These are phyloP conservation scores for Dendryphion nanum DNA, from an alignment of 2,329 filamentous ascomycete species.

Conservation along the genomic window DNA sequence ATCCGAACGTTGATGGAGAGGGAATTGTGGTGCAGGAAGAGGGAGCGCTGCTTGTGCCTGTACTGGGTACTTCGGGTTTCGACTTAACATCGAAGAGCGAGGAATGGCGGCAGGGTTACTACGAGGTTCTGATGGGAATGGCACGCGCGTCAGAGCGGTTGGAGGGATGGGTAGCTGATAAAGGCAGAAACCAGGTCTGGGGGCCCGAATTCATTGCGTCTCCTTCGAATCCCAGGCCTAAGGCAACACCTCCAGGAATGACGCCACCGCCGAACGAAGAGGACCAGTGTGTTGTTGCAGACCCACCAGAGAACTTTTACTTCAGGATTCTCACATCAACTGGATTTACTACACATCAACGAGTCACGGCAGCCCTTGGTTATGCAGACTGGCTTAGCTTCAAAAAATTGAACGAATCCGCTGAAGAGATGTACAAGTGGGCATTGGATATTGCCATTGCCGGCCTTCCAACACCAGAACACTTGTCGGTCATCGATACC, in stretches of 20 bases:
- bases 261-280: conserved; percentile 69
- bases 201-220: conserved; percentile 73
- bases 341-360: conserved; percentile 77
- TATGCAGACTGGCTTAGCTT: conserved; percentile 85
- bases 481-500: conserved; percentile 54
- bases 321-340: conserved; percentile 76
- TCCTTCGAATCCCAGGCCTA: conserved; percentile 78
- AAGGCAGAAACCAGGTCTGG: conserved; percentile 60
- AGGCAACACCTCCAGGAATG: conserved; percentile 66
- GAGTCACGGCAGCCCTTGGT: conserved; percentile 75
- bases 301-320: conserved; percentile 72
- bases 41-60: conserved; percentile 44
- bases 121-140: conserved; percentile 73
- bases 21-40: conserved; percentile 59
- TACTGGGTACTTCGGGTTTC: conserved; percentile 50
- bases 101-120: conserved; percentile 83
- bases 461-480: conserved; percentile 47
- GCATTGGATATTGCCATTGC: conserved; percentile 72
- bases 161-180: conserved; percentile 75
- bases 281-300: conserved; percentile 68
- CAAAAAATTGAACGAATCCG: conserved; percentile 64
- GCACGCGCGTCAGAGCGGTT: conserved; percentile 77
- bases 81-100: conserved; percentile 76
- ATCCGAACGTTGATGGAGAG: conserved; percentile 65
- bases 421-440: conserved; percentile 71